Base-by-base conservation (phyloP, 495 filamentous ascomycete species). In the Lophiostoma macrostomum region DNA sequence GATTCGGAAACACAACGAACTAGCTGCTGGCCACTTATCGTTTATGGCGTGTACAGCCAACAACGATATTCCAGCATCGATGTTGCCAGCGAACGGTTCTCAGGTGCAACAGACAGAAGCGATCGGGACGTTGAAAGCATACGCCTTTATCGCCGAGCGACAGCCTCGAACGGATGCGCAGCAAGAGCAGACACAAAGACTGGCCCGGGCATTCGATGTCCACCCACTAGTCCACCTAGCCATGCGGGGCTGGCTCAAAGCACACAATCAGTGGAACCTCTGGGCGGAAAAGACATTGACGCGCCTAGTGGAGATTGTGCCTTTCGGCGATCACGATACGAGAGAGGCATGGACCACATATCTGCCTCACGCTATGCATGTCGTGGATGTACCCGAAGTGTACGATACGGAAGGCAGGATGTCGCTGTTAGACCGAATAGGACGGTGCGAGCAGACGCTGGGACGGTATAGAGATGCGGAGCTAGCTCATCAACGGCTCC, bases 151-250 rank as follows among this genome's bases (percentile, higher is more conserved):
- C 23, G 61, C 39, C 40, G 53, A 53, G 20, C 63, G 63, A 12
- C 39, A 52, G 34, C 11, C 31, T 18, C 25, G 13, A 13, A n/a
- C 36, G 13, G n/a, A 23, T 24, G 8, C 12, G 27, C 13, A 19
- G 25, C 66, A 34, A 19, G 19, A 27, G 22, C 58, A 63, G 25
- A 36, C 3, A 22, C 48, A 37, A 34, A n/a, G n/a, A n/a, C n/a
- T n/a, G n/a, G 29, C 50, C 18, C 42, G 39, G 25, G 35, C 16
- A 13, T 60, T 65, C 40, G 67, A 74, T 50, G 69, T 80, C 53
- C 74, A 80, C 53, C 61, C 65, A 39, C 68, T 79, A 7, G 73
- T 80, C 4, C 75, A 76, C 43, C 34, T 76, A 23, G 68, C 72
- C 22, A 71, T 67, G 32, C 63, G 66, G 16, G 64, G 69, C 14